phyloP scores from a whole-genome alignment of 257 asterid genomes.

The Verbascum thapsus region DNA sequence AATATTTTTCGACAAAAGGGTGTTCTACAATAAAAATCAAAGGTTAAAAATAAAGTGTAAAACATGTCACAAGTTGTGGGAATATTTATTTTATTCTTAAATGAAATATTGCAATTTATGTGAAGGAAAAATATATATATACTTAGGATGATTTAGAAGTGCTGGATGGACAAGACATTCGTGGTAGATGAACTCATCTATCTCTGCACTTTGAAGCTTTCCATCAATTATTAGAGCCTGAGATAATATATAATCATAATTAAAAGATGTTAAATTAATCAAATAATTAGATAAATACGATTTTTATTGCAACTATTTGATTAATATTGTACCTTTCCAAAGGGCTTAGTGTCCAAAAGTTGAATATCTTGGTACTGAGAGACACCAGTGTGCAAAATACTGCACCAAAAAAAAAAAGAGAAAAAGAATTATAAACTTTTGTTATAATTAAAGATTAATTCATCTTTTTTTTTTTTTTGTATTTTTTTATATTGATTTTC shows the following conservation, averaged over 20 bases:
- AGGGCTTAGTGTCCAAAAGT: slow-evolving; percentile 93
- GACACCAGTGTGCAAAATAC: slow-evolving; percentile 90
- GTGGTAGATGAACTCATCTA: slow-evolving; percentile 92
- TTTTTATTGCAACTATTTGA: not conserved
- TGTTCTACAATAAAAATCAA: too few relatives aligned
- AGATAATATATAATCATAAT: slow-evolving; percentile 2
- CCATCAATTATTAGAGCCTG: slow-evolving; percentile 97
- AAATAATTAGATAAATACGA: not conserved
- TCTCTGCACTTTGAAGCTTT: slow-evolving; percentile 95
- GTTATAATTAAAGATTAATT: not conserved
- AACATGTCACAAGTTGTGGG: too few relatives aligned
- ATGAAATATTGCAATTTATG: too few relatives aligned
- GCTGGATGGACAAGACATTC: slow-evolving; percentile 94
- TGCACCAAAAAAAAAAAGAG: slow-evolving; percentile 30
- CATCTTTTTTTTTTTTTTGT: too few relatives aligned
- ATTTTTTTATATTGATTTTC: too few relatives aligned
- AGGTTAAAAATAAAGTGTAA: too few relatives aligned
- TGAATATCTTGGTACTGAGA: slow-evolving; percentile 90
- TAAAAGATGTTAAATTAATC: not conserved
- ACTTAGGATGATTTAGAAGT: slow-evolving; percentile 74
- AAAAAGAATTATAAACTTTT: not conserved
- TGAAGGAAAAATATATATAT: slow-evolving; percentile 20
- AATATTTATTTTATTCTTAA: too few relatives aligned
- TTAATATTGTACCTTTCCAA: slow-evolving; percentile 66
- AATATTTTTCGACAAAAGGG: too few relatives aligned